These are phyloP conservation scores for Calonectria montana DNA, from an alignment of 2,329 filamentous ascomycete species.

Conservation along the genomic window DNA sequence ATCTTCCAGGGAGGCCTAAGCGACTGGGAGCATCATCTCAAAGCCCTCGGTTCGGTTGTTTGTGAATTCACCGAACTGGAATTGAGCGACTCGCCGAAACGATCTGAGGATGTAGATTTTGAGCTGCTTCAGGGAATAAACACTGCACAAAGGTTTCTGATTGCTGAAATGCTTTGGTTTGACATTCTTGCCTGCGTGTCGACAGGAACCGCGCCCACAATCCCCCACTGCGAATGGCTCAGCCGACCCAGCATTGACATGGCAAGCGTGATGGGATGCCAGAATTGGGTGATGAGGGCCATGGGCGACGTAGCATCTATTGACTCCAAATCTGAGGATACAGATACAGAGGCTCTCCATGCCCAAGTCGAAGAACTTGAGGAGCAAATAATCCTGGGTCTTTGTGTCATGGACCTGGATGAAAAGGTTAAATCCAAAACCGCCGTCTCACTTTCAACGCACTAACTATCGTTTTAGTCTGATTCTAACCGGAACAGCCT, in stretches of 20 bases:
- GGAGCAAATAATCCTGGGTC: neutral
- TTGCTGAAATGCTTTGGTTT: conserved; percentile 36
- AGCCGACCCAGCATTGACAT: conserved; percentile 25
- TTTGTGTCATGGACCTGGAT: neutral
- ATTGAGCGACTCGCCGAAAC: neutral
- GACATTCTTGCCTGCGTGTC: conserved; percentile 31
- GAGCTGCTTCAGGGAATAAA: conserved; percentile 24
- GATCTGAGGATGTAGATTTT: neutral
- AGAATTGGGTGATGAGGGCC: conserved; percentile 29
- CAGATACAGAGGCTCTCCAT: neutral
- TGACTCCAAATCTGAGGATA: neutral
- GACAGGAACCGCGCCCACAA: conserved; percentile 10
- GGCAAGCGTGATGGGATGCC: conserved; percentile 35
- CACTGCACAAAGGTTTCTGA: conserved; percentile 31
- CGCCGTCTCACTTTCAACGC: neutral
- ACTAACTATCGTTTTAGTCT: neutral
- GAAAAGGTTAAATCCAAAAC: neutral
- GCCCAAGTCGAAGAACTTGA: neutral
- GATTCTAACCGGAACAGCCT: neutral
- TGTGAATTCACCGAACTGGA: conserved; percentile 18
- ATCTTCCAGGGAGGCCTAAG: conserved; percentile 34
- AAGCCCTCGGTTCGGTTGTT: conserved; percentile 26
- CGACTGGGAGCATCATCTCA: conserved; percentile 37
- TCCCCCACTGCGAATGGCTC: conserved; percentile 29
- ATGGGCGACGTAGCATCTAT: conserved; percentile 30